Base-by-base conservation (phyloP, 495 filamentous ascomycete genomes). In the Neurospora cerealis region DNA sequence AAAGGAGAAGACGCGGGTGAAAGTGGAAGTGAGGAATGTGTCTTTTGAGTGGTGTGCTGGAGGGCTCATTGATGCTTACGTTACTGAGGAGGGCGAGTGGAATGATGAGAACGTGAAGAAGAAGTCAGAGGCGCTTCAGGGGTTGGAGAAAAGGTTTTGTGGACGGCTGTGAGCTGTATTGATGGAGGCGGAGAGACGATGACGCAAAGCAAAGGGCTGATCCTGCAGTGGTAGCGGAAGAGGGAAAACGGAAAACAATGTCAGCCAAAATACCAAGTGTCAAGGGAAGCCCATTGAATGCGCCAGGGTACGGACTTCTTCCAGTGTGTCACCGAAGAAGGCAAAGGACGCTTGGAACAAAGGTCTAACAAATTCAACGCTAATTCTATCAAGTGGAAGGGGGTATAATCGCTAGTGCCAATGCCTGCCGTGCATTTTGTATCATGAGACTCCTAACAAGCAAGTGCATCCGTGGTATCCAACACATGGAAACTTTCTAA, bases 1-100 rank as follows among this genome's bases (percentile, higher is more conserved):
- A 60, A 60, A 28, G 48, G 48, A 60, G 11, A 60, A 66, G n/a
- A 44, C 17, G n/a, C 73, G 70, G 39, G 66, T 77, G 15, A 72
- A 76, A 5, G 83, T 88, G 0, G 46, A 79, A 15, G 82, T 91
- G 13, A 85, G 82, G 69, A 92, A 92, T 74, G 75, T 86, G 17
- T 91, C 89, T 72, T 92, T 92, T 72, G 91, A 93, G 80, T 92
- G 90, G 90, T 83, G 91, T 9, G 85, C 87, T 2, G 77, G 83
- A 5, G 70, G 73, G 2, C 79, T 87, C 36, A 82, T 92, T 0
- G 86, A 92, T 77, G 83, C 76, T 0, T 91, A 89, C 74, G 75
- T 90, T 69, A 88, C 86, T 6, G 90, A 92, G 54, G 77, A 84
- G 11, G 84, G 84, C 4, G 73, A 80, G 38, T 83, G 78, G 80